These are phyloP conservation scores for Ehretia macrophylla DNA, from an alignment of 257 asterid species.

Conservation along the genomic window DNA sequence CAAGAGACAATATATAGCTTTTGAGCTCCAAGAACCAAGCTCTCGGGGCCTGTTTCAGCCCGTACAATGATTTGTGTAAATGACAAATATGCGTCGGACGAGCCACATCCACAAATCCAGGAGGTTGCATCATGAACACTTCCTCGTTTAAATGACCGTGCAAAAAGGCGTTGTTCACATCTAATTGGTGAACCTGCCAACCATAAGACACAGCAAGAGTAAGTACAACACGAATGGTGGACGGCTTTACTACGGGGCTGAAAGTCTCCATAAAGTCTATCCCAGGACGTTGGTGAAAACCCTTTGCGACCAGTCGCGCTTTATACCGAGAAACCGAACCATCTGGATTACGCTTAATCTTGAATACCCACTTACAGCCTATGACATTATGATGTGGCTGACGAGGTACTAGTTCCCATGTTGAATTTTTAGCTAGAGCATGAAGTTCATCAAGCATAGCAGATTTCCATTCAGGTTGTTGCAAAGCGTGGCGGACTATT, in stretches of 20 bases:
- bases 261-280: not conserved
- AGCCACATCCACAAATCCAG: not conserved
- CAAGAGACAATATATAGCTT: not conserved
- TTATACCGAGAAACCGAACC: not conserved
- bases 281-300: not conserved
- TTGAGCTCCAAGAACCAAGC: not conserved
- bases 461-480: not conserved
- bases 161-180: not conserved
- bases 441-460: not conserved
- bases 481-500: not conserved
- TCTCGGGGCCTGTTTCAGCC: not conserved
- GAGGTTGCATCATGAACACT: not conserved
- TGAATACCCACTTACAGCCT: not conserved
- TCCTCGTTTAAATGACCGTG: not conserved
- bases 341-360: not conserved
- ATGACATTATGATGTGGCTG: not conserved
- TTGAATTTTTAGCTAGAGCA: not conserved
- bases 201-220: not conserved
- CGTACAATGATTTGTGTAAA: not conserved
- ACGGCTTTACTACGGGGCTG: not conserved
- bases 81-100: not conserved
- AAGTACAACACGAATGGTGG: not conserved
- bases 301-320: not conserved
- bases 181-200: not conserved
- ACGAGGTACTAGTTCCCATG: not conserved